Evolutionary conservation across 2,329 filamentous ascomycete species (phyloP).

Genomic region (Aschersonia sp.): DNA sequence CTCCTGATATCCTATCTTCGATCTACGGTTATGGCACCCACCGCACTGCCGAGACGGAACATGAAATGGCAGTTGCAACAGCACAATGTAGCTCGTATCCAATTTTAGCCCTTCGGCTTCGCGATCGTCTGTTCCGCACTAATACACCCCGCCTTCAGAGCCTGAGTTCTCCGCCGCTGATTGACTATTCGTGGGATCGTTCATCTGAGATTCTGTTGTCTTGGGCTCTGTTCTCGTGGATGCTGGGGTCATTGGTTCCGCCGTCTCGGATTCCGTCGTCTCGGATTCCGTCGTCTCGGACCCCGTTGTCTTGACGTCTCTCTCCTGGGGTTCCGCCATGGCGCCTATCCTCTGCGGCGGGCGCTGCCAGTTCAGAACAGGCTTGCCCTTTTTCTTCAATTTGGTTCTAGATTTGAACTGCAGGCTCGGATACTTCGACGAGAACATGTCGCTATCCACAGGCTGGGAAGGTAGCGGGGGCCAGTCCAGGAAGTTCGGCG

Average conservation of each 20-base stretch:
- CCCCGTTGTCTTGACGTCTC: not conserved
- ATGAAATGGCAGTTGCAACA: too few species aligned
- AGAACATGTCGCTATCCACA: not conserved
- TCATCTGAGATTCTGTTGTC: not conserved
- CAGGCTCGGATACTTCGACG: not conserved
- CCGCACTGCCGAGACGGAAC: too few species aligned
- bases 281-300: not conserved
- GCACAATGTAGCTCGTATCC: too few species aligned
- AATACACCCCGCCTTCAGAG: too few species aligned
- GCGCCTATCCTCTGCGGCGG: not conserved
- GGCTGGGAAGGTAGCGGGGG: slow-evolving; percentile 1
- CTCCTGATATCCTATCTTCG: too few species aligned
- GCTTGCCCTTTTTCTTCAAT: slow-evolving; percentile 2
- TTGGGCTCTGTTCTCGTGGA: too few species aligned
- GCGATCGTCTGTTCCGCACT: too few species aligned
- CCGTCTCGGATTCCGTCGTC: not conserved
- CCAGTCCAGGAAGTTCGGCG: slow-evolving; percentile 3
- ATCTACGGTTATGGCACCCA: too few species aligned
- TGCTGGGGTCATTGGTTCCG: not conserved
- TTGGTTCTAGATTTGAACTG: not conserved
- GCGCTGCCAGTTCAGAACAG: slow-evolving; percentile 7
- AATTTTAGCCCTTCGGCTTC: too few species aligned
- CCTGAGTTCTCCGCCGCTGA: too few species aligned
- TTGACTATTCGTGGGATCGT: not conserved
- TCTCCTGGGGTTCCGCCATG: too few species aligned